phyloP scores from a whole-genome alignment of 192 early-diverging fungal species.

The Dispira parvispora region DNA sequence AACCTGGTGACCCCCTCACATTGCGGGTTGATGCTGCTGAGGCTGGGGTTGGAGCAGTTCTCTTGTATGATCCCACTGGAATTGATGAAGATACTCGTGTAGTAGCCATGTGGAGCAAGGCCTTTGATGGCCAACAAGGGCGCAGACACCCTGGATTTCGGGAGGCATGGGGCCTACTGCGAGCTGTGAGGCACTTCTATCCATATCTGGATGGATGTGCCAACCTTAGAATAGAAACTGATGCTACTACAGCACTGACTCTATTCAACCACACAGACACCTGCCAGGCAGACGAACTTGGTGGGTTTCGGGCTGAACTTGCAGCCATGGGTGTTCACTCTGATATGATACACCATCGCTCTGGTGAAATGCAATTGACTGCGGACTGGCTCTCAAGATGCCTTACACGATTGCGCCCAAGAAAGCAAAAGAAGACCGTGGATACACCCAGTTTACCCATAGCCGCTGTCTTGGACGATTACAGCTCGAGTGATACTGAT shows the following conservation, averaged over 20 bases:
- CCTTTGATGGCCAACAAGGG: constrained; percentile 13
- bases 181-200: constrained; percentile 15
- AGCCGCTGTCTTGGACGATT: background rate
- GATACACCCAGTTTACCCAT: background rate
- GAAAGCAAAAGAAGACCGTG: background rate
- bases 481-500: background rate
- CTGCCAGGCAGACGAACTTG: background rate
- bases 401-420: background rate
- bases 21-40: constrained; percentile 14
- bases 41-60: constrained; percentile 13
- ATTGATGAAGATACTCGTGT: constrained; percentile 8
- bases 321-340: background rate
- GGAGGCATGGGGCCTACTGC: constrained; percentile 12
- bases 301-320: background rate
- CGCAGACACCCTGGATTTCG: constrained; percentile 12
- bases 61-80: constrained; percentile 7
- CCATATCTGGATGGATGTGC: constrained; percentile 14
- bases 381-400: constrained; percentile 3
- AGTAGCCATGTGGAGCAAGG: constrained; percentile 14
- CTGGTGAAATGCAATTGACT: background rate
- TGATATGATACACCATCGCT: background rate
- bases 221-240: constrained; percentile 15
- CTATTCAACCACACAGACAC: background rate
- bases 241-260: constrained; percentile 12
- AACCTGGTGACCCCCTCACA: constrained; percentile 12